Base-by-base conservation (phyloP, 495 filamentous ascomycete genomes). In the Amniculicola lignicola region DNA sequence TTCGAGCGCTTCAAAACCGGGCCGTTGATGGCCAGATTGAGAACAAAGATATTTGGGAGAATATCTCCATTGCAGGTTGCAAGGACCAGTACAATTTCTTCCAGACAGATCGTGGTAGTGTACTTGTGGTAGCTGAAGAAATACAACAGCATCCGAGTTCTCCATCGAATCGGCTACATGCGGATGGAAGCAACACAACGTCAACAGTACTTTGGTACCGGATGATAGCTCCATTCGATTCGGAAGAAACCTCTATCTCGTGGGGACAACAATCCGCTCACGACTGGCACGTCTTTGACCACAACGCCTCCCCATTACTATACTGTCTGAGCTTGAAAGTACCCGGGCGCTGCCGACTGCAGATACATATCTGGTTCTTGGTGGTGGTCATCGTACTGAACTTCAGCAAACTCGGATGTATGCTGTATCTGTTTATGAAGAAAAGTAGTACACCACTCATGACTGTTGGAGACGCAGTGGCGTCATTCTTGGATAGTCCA, bases 381-480 rank as follows among this genome's bases (percentile, higher is more conserved):
- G 24, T 48, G 24, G 27, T 27, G 27, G 44, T 21, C 15, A 35
- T n/a, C n/a, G n/a, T n/a, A n/a, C n/a, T 45, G 41, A 45, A 45
- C 16, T 4, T 27, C 22, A 16, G 5, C 16, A 45, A 45, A 22
- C 41, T 45, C 16, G 41, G 16, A 5, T 45, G 41, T 22, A 5
- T 45, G 4, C 15, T 45, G 22, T 27, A 9, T 22, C 21, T 9
- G 10, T 16, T 45, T 11, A 7, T 9, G 22, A 22, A 45, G 22
- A 14, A 45, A 45, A 22, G 16, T 9, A 22, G 22, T 4, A 45
- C 41, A 11, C 41, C 41, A 23, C 10, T 45, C 9, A 27, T 45
- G 6, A 45, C 41, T 7, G 16, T 16, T 10, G 41, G 41, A 11
- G 41, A 45, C 16, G 41, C 41, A 4, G 16, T 45, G 10, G 22